Percentiles rank a stretch among this genome's conserved stretches.
phyloP scores from a whole-genome alignment of 352 stramenopile species.

The Globisporangium yorkense region DNA sequence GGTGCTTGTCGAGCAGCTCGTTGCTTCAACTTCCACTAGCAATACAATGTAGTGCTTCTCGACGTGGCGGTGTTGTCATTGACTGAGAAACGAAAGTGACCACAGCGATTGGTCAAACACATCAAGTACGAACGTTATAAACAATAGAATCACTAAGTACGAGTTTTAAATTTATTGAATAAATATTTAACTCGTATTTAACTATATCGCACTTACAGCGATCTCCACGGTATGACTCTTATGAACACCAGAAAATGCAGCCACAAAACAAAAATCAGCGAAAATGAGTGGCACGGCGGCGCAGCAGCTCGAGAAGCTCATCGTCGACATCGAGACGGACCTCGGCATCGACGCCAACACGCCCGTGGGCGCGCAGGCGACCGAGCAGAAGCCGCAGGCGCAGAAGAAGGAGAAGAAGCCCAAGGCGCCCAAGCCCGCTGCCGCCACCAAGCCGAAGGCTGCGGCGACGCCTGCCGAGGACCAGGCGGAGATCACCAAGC shows the following conservation, averaged over 20 bases:
- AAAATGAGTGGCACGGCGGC: slow-evolving; percentile 37
- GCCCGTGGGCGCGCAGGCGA: slow-evolving; percentile 18
- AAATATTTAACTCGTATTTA: too few relatives aligned
- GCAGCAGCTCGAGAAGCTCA: slow-evolving; percentile 67
- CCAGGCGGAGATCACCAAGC: slow-evolving; percentile 87
- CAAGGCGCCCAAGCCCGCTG: slow-evolving; percentile 41
- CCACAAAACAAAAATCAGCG: background rate
- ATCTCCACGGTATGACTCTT: too few relatives aligned
- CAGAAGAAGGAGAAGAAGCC: slow-evolving; percentile 35
- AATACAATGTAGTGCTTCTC: too few relatives aligned
- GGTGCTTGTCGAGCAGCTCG: too few relatives aligned
- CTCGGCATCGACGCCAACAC: slow-evolving; percentile 69
- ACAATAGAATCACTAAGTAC: too few relatives aligned
- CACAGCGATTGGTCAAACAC: too few relatives aligned
- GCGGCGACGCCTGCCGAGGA: slow-evolving; percentile 21
- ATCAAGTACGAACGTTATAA: too few relatives aligned
- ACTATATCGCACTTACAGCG: too few relatives aligned
- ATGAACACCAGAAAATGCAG: background rate
- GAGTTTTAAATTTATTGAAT: too few relatives aligned
- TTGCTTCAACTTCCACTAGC: too few relatives aligned
- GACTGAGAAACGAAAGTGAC: too few relatives aligned
- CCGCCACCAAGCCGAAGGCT: slow-evolving; percentile 28
- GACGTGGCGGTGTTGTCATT: too few relatives aligned
- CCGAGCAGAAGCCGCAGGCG: slow-evolving; percentile 23
- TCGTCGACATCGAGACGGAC: slow-evolving; percentile 64